Percentiles rank a stretch among this genome's conserved stretches.
These are phyloP conservation scores for Didymella keratinophila DNA, from an alignment of 2,329 filamentous ascomycete species.

Conservation along the genomic window DNA sequence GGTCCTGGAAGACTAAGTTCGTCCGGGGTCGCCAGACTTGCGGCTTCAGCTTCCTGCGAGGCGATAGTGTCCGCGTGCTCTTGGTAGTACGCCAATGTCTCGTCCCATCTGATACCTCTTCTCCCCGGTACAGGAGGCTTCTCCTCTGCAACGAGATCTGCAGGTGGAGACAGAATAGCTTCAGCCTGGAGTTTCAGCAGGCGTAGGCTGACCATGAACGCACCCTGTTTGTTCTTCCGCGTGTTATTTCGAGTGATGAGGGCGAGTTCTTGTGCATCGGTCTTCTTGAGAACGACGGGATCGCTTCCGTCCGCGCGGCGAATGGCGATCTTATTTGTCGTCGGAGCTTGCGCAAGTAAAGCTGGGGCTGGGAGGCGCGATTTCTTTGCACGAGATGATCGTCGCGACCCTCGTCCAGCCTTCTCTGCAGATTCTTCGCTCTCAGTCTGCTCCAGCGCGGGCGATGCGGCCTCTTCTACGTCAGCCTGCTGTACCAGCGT, in stretches of 20 bases:
- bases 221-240: conserved; percentile 59
- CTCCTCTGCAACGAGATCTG: conserved; percentile 18
- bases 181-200: conserved; percentile 54
- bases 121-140: conserved; percentile 31
- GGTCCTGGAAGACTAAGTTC: conserved; percentile 38
- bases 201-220: conserved; percentile 53
- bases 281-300: conserved; percentile 56
- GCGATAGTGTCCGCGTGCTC: conserved; percentile 46
- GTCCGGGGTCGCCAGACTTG: conserved; percentile 43
- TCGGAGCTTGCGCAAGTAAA: conserved; percentile 27
- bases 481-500: conserved; percentile 37
- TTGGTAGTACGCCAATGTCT: conserved; percentile 56
- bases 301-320: conserved; percentile 53
- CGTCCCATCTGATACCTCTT: conserved; percentile 56
- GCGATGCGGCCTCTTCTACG: conserved; percentile 27
- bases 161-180: conserved; percentile 24
- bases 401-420: conserved; percentile 34
- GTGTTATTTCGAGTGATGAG: conserved; percentile 58
- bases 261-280: conserved; percentile 59
- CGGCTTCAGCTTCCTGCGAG: conserved; percentile 39
- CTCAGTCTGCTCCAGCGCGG: conserved; percentile 23
- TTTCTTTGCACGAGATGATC: conserved; percentile 46
- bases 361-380: conserved; percentile 46
- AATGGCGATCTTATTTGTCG: conserved; percentile 55
- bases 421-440: conserved; percentile 29